Base-by-base conservation (phyloP, 1,284 basidiomycete species). In the Ustilago hordei region DNA sequence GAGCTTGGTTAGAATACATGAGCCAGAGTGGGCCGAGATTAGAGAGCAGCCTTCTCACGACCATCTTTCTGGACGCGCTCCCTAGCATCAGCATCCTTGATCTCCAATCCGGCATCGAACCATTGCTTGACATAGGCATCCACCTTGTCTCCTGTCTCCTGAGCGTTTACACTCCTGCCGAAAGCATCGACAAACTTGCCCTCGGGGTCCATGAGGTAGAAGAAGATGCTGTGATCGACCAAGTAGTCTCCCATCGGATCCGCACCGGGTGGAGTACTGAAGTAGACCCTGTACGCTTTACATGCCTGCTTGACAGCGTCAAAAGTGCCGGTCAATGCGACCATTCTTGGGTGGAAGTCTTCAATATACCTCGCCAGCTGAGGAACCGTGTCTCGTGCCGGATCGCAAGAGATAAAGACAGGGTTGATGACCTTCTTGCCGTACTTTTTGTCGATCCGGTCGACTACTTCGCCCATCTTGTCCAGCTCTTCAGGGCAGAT, bases 401-500 rank as follows among this genome's bases (percentile, higher is more conserved):
- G 97, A 88, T 99, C 96, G 66, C 97, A 96, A 15, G 93, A 93
- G 84, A 99, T 91, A 88, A 99, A 99, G 52, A 99, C 89, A 4
- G 96, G 95, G 60, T 85, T 84, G 69, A 86, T 82, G 60, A 84
- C 64, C 60, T 73, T 62, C 23, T 77, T 91, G 88, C 67, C 69
- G 36, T 78, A 70, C 47, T 69, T 58, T 11, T 60, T 78, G 92
- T 93, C 91, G 67, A 94, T 89, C 54, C 89, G 88, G 47, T 93
- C 89, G 38, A 98, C 90, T n/a, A 95, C 92, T 1, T 88, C 89
- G 23, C 92, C 91, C 89, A 98, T 92, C 89, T 99, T 99, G 89
- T 99, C 96, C 36, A 99, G 89, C 87, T 99, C 96, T 74, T 97
- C 94, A 2, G 96, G 96, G 86, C 96, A 99, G 70, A 99, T 98